Base-by-base conservation (phyloP, 495 filamentous ascomycete species). In the Hypomontagnella submonticulosa region DNA sequence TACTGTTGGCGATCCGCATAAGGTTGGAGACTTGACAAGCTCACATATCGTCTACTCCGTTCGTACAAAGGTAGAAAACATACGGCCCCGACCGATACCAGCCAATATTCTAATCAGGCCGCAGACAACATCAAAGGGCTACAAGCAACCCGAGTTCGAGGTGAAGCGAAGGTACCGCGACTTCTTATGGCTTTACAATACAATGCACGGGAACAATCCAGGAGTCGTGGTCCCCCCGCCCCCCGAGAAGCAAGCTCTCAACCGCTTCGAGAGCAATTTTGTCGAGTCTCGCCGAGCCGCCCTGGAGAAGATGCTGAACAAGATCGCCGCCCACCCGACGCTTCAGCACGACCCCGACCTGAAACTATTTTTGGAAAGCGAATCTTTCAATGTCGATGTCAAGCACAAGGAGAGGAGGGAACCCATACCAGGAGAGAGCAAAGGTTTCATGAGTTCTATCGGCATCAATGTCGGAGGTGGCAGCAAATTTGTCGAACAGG, bases 41-140 rank as follows among this genome's bases (percentile, higher is more conserved):
- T 96, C 93, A 63, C 95, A 99, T 77, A 99, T 95, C 69, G 96
- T 97, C 18, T 99, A 99, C 76, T 90, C 92, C 65, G 94, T 99
- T 40, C 83, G 89, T 71, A 99, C 95, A 32, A 95, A 90, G 89
- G 93, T 97, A 86, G 59, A 71, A 30, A 13, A 2, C 33, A 12
- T 18, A 40, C 16, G 9, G 13, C 12, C 0, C 36, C 12, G 27
- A 16, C 13, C 2, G 30, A 16, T 20, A 3, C 6, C 23, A 13
- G 13, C 7, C 23, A 27, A 20, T 59, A 27, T 61, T 67, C 41
- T 57, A 34, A 30, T 34, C 7, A 27, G 12, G 4, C 23, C 13
- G 3, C 66, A 96, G 91, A 99, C 95, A 18, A 89, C 92, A 4
- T 98, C 96, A 2, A 98, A 97, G 79, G 95, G 92, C 34, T 99